These are phyloP conservation scores for Apiospora rasikravindrae DNA, from an alignment of 2,329 filamentous ascomycete species.

Conservation along the genomic window DNA sequence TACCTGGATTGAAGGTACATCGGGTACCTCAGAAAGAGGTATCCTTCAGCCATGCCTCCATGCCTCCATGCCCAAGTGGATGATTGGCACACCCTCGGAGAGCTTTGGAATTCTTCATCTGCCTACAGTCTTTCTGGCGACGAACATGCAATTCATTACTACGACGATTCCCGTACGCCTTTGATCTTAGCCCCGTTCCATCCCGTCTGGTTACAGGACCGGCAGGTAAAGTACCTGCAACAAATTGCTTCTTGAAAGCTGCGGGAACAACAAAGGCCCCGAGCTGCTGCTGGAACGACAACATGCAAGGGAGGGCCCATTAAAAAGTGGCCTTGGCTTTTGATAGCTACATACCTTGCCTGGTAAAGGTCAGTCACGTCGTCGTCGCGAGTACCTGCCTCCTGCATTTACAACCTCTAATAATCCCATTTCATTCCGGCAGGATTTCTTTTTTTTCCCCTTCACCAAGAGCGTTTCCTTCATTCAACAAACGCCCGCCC, in stretches of 20 bases:
- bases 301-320: slow-evolving; percentile 8
- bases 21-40: not conserved
- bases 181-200: not conserved
- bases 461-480: not conserved
- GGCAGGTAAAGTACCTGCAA: not conserved
- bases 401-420: slow-evolving; percentile 7
- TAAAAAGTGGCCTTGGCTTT: slow-evolving; percentile 15
- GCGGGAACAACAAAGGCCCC: slow-evolving; percentile 8
- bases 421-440: slow-evolving; percentile 1
- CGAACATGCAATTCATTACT: not conserved
- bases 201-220: not conserved
- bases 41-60: not conserved
- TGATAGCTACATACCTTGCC: not conserved
- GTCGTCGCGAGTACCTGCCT: slow-evolving; percentile 14
- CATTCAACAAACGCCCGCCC: not conserved
- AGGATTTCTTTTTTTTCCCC: not conserved
- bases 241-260: not conserved
- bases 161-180: not conserved
- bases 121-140: not conserved
- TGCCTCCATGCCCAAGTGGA: not conserved
- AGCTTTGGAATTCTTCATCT: not conserved
- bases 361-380: slow-evolving; percentile 11
- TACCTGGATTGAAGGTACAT: not conserved
- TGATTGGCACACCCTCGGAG: not conserved
- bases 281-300: slow-evolving; percentile 9